These are phyloP conservation scores for Avena insularis DNA, from an alignment of 176 grass and related monocot species.

Conservation along the genomic window DNA sequence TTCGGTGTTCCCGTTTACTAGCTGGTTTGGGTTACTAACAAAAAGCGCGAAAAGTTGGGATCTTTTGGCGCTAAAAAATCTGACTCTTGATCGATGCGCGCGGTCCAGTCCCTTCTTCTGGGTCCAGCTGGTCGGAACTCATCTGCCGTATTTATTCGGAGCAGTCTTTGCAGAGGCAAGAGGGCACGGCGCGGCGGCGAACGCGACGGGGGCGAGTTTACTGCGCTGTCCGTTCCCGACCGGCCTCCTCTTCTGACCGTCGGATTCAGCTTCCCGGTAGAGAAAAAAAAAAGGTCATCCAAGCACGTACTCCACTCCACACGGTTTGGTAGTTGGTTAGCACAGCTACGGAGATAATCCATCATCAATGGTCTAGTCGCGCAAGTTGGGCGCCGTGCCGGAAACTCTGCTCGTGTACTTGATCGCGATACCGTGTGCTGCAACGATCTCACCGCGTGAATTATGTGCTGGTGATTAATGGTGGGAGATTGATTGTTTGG, in stretches of 20 bases:
- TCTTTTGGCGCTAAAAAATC: constrained; percentile 42
- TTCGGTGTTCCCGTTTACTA: neutral
- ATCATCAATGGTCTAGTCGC: neutral
- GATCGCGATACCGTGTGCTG: neutral
- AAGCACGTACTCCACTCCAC: too few relatives aligned
- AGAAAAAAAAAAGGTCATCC: too few relatives aligned
- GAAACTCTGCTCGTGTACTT: neutral
- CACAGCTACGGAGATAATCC: neutral
- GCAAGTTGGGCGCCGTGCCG: constrained; percentile 20
- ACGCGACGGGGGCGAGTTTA: neutral
- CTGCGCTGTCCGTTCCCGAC: neutral
- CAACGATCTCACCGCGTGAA: neutral
- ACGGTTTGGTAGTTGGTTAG: too few relatives aligned
- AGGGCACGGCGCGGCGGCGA: neutral
- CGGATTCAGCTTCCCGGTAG: neutral
- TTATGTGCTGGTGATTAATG: neutral
- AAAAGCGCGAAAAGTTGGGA: neutral
- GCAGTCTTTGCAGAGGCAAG: neutral
- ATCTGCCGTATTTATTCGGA: constrained; percentile 8
- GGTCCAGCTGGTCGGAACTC: constrained; percentile 31
- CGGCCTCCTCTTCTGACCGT: neutral
- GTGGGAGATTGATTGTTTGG: neutral
- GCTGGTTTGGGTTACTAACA: neutral
- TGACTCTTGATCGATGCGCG: neutral
- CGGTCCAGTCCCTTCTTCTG: constrained; percentile 29